Percentiles rank a stretch among this genome's conserved stretches.
Conservation (phyloP, 352 stramenopile species). For the Globisporangium orthogonon region DNA sequence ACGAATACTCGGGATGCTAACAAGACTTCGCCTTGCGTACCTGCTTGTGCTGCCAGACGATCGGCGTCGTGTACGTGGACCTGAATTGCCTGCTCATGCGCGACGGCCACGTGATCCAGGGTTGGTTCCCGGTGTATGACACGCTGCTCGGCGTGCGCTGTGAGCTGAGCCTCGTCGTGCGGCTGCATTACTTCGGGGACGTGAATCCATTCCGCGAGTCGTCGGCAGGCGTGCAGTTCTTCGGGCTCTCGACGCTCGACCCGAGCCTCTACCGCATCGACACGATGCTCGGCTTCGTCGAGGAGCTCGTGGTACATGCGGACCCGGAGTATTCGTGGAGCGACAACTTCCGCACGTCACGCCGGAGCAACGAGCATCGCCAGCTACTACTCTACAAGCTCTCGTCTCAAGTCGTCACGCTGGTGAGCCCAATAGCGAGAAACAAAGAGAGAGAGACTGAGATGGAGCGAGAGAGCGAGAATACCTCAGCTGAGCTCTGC, state of each 20-base stretch:
- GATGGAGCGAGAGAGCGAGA: too few species aligned
- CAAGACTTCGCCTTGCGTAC: too few species aligned
- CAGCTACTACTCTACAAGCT: constrained; percentile 95
- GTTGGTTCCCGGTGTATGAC: constrained; percentile 98
- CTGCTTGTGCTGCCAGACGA: constrained; percentile 37
- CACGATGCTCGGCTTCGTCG: constrained; percentile 90
- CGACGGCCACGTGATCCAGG: constrained; percentile 89
- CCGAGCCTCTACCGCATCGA: constrained; percentile 84
- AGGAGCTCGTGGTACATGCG: constrained; percentile 96
- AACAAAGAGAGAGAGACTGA: not conserved
- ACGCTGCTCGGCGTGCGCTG: constrained; percentile 94
- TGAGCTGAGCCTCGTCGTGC: constrained; percentile 93
- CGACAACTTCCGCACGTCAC: constrained; percentile 90
- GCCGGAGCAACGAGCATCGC: constrained; percentile 94
- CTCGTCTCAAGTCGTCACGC: constrained; percentile 76
- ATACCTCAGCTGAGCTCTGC: not conserved
- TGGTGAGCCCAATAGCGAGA: constrained; percentile 19
- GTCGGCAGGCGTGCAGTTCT: constrained; percentile 96
- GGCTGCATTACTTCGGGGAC: constrained; percentile 96
- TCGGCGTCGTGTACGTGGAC: constrained; percentile 97
- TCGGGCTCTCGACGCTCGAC: constrained; percentile 94
- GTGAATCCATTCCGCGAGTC: constrained; percentile 97
- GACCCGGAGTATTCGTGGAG: constrained; percentile 98
- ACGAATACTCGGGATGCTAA: too few species aligned
- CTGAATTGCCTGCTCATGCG: constrained; percentile 97